Base-by-base conservation (phyloP, 352 stramenopile genomes). In the Thraustochytrium sp. region DNA sequence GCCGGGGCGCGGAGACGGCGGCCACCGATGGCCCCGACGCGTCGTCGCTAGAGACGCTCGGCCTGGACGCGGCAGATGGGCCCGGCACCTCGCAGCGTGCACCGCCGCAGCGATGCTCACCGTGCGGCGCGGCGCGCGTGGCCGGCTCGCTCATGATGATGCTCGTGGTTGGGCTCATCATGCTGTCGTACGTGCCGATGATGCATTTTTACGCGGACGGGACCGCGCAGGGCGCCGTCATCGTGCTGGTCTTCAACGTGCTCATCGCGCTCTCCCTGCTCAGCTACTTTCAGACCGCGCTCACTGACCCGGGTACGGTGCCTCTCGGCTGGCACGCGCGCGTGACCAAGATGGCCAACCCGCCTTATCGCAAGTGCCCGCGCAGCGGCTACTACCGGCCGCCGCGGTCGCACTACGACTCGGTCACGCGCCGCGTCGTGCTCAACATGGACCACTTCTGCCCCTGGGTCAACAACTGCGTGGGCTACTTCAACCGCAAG, bases 391-490 rank as follows among this genome's bases (percentile, higher is more conserved):
- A 44, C 31, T 84, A 61, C 18, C 93, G 93, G 85, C 89, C 90
- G 51, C 90, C 90, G 13, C 80, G 90, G 54, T 88, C 87, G 23
- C 89, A 93, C 82, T 94, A 90, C 78, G 89, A 92, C 86, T 88
- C 92, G 83, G 89, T 93, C 2, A 90, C 88, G 21, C 89, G 90
- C 86, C 80, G 78, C 34, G 85, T 93, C 26, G 90, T 94, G 11
- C 86, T 94, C 23, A 92, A 91, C 87, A 89, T 93, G 87, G 90
- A 93, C 82, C 89, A 92, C 85, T 93, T 90, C 55, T 92, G 88
- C 85, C 86, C 91, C 0, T 95, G 91, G 90, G 53, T 86, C 36
- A 84, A 84, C 62, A 86, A 86, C 59, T 72, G 48, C 36, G 72
- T 86, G 13, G 83, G 83, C 26, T 73, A 82, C 53, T 86, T 82